Percentiles rank a stretch among this genome's conserved stretches.
Evolutionary conservation across 306 rosid species (phyloP).

Genomic region (Vigna unguiculata): DNA sequence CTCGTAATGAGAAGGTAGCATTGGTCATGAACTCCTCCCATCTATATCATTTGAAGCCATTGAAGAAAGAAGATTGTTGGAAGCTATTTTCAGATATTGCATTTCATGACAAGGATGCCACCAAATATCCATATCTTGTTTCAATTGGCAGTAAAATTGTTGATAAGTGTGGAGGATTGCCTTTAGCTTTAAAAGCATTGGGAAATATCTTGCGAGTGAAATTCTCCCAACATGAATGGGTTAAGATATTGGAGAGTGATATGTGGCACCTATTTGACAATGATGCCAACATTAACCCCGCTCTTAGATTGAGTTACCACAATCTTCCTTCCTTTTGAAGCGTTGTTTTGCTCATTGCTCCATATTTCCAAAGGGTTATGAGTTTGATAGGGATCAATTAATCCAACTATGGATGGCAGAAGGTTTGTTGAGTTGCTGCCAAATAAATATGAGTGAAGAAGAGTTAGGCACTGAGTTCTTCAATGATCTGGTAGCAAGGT

Average conservation of each 20-base stretch:
- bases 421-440: conserved; percentile 24
- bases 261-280: conserved; percentile 35
- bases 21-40: conserved; percentile 31
- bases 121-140: conserved; percentile 8
- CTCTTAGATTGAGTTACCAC: conserved; percentile 43
- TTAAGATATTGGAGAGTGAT: conserved; percentile 37
- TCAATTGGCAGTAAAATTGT: conserved; percentile 49
- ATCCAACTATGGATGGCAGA: conserved; percentile 46
- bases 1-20: conserved; percentile 43
- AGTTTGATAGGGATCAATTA: background rate
- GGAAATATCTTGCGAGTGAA: conserved; percentile 48
- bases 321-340: conserved; percentile 35
- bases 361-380: conserved; percentile 17
- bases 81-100: conserved; percentile 46
- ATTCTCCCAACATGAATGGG: conserved; percentile 32
- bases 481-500: conserved; percentile 50
- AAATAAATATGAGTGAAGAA: conserved; percentile 38
- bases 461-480: conserved; percentile 50
- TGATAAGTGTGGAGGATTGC: conserved; percentile 57
- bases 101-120: conserved; percentile 21
- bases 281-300: conserved; percentile 38
- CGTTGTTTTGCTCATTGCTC: conserved; percentile 40
- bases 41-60: conserved; percentile 24
- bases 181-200: conserved; percentile 52
- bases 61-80: conserved; percentile 45